Evolutionary conservation across 768 basidiomycete genomes (phyloP).

Genomic region (Rhodosporidiobolus sp.): DNA sequence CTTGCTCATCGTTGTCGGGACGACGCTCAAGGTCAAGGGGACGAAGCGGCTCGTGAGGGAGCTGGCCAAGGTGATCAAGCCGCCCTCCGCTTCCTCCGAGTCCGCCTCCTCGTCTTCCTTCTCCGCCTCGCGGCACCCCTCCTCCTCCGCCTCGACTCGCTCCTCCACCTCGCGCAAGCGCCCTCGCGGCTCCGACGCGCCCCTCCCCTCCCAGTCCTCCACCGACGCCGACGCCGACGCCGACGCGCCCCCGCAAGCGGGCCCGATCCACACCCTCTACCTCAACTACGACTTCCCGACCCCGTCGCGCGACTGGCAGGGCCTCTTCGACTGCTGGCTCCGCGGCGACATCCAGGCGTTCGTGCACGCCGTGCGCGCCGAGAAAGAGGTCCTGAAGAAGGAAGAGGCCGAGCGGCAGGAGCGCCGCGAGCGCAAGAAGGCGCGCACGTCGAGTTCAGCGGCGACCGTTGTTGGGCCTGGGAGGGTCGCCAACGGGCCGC

Average conservation of each 20-base stretch:
- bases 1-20: conserved; percentile 81
- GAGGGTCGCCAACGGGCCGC: neutral
- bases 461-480: neutral
- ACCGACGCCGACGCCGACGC: neutral
- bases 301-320: conserved; percentile 81
- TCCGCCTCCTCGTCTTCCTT: neutral
- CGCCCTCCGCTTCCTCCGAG: conserved; percentile 48
- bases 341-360: conserved; percentile 83
- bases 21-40: conserved; percentile 81
- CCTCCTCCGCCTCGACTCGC: neutral
- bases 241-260: neutral
- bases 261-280: conserved; percentile 65
- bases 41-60: conserved; percentile 88
- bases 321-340: conserved; percentile 84
- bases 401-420: conserved; percentile 11
- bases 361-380: conserved; percentile 60
- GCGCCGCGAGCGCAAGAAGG: neutral
- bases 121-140: neutral
- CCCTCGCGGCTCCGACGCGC: no score
- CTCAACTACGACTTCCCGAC: conserved; percentile 83
- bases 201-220: no score
- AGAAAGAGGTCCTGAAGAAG: conserved; percentile 54
- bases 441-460: neutral
- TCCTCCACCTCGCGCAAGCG: neutral
- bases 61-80: conserved; percentile 55